Evolutionary conservation across 2,329 filamentous ascomycete genomes (phyloP).

Genomic region (Xylaria digitata): DNA sequence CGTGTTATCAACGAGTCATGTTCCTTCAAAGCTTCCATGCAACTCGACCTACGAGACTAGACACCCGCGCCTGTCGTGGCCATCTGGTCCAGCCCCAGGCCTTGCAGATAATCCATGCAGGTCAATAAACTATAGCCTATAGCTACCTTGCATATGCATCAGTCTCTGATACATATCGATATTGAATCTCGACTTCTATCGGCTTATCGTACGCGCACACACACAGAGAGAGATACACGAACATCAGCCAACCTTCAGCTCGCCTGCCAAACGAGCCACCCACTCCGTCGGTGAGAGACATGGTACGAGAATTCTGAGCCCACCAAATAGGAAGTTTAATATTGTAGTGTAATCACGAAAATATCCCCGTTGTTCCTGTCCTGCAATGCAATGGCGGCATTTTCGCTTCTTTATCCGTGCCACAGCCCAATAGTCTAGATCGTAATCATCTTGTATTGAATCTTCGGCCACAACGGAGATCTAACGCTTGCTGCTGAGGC

Average conservation of each 20-base stretch:
- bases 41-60: conserved; percentile 7
- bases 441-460: background rate
- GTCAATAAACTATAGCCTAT: background rate
- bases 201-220: background rate
- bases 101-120: conserved; percentile 7
- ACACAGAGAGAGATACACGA: background rate
- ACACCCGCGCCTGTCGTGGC: background rate
- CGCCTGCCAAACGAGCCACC: background rate
- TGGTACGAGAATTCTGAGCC: conserved; percentile 16
- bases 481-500: background rate
- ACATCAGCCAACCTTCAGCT: conserved; percentile 20
- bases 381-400: background rate
- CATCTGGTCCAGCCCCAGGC: background rate
- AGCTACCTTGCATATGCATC: conserved; percentile 21
- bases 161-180: conserved; percentile 13
- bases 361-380: background rate
- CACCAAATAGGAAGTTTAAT: background rate
- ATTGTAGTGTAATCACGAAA: background rate
- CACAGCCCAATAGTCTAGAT: conserved; percentile 2
- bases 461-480: background rate
- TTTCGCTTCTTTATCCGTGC: conserved; percentile 13
- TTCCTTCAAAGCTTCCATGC: background rate
- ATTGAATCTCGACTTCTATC: conserved; percentile 21
- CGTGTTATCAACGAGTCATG: background rate
- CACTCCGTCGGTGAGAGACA: background rate